Evolutionary conservation across 148 eudicot genomes (phyloP), one percentile per base, ranked within the genome.

Genomic region (Drosera capensis): DNA sequence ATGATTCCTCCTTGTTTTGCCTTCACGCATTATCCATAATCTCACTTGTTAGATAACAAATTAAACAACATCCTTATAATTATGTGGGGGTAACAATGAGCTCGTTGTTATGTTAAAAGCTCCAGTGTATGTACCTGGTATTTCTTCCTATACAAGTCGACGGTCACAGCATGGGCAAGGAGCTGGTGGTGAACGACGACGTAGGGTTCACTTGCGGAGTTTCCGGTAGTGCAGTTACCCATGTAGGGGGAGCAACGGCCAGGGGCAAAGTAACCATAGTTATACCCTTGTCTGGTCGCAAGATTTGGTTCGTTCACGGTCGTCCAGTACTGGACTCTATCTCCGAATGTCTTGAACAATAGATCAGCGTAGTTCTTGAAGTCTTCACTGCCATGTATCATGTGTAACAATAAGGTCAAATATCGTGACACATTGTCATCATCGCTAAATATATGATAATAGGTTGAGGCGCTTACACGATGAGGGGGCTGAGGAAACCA

Each of bases 331-430:
- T 67, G 55, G 1, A 67, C 71, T 41, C 66, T 47, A 9, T 67
- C 66, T 36, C 71, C 71, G 37, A 60, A 67, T 16, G 60, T 51
- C 8, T 46, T 42, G 41, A 55, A 67, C 49, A 66, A 67, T 6
- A 67, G 51, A 0, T 67, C 65, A 7, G 71, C 59, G 37, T 35
- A 66, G 24, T 66, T 43, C 20, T 1, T 2, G 22, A 48, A 65
- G 46, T 65, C 60, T 1, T 65, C 40, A 29, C 70, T 65, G 65
- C 23, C 19, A 8, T 3, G 35, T n/a, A n/a, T n/a, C n/a, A n/a
- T n/a, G n/a, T n/a, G n/a, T n/a, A n/a, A n/a, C n/a, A n/a, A 5
- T 28, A 28, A 28, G 11, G 31, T 28, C 5, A 28, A 28, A 5
- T 28, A 28, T n/a, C n/a, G n/a, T n/a, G n/a, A n/a, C n/a, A n/a